phyloP scores from a whole-genome alignment of 257 asterid genomes.

The Fraxinus excelsior region DNA sequence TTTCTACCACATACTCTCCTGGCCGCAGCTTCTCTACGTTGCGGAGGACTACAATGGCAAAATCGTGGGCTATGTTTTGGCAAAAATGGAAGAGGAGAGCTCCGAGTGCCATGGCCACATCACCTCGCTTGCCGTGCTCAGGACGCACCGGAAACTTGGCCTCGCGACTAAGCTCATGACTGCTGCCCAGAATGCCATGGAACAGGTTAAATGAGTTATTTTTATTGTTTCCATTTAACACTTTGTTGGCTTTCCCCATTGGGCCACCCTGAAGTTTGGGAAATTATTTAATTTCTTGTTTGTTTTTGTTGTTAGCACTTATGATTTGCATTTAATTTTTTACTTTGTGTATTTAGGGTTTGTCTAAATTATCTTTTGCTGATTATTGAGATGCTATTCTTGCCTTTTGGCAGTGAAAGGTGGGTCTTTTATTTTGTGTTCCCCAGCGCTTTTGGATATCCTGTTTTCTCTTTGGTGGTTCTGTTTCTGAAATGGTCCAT shows the following conservation, averaged over 20 bases:
- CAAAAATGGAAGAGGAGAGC: constrained; percentile 96
- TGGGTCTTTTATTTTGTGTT: neutral
- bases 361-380: neutral
- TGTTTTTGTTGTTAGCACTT: neutral
- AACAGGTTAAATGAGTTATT: constrained; percentile 48
- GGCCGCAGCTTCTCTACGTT: constrained; percentile 98
- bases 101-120: constrained; percentile 97
- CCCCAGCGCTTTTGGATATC: neutral
- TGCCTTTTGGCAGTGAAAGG: neutral
- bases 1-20: constrained; percentile 90
- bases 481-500: neutral
- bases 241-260: neutral
- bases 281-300: neutral
- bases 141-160: constrained; percentile 96
- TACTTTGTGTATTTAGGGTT: no score
- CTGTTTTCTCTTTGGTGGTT: neutral
- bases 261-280: no score
- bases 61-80: constrained; percentile 92
- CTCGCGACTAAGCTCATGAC: constrained; percentile 97
- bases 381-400: neutral
- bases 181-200: constrained; percentile 99
- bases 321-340: neutral
- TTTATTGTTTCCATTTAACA: neutral
- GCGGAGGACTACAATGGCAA: constrained; percentile 97
- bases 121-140: constrained; percentile 94